phyloP scores from a whole-genome alignment of 768 basidiomycete genomes.

The Mycena alexandri region DNA sequence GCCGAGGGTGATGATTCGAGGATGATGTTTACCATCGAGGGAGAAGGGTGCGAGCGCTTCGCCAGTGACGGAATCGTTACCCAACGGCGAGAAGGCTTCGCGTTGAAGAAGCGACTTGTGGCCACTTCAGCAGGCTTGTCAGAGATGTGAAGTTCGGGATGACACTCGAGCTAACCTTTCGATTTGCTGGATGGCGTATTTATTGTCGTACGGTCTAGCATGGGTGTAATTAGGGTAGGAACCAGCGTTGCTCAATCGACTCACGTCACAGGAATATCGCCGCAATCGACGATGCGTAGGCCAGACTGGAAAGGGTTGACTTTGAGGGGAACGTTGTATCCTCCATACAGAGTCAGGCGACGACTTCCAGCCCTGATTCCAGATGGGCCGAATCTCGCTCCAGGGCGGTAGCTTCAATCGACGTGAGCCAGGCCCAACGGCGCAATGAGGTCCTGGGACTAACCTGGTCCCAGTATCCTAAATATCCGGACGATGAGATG shows the following conservation, averaged over 20 bases:
- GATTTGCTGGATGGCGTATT: constrained; percentile 79
- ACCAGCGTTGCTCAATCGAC: constrained; percentile 19
- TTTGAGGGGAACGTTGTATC: constrained; percentile 81
- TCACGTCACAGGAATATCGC: constrained; percentile 80
- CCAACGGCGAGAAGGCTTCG: constrained; percentile 69
- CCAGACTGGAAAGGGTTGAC: constrained; percentile 81
- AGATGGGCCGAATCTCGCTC: constrained; percentile 88
- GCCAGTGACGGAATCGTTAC: constrained; percentile 73
- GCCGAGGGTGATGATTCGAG: constrained; percentile 85
- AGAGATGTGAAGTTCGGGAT: background rate
- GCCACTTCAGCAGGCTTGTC: constrained; percentile 46
- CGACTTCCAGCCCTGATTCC: constrained; percentile 87
- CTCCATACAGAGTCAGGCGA: constrained; percentile 79
- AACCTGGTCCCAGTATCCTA: constrained; percentile 38
- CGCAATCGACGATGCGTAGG: constrained; percentile 80
- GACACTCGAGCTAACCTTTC: constrained; percentile 51
- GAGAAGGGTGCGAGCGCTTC: constrained; percentile 69
- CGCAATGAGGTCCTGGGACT: background rate
- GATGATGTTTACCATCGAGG: constrained; percentile 80
- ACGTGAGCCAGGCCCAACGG: background rate
- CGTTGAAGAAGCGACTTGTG: constrained; percentile 80
- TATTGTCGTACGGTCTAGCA: constrained; percentile 79
- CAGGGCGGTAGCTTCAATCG: constrained; percentile 75
- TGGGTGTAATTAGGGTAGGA: background rate
- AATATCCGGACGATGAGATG: constrained; percentile 4